A percentile compares a stretch with the other conserved stretches of the same genome.
phyloP scores from a whole-genome alignment of 2,329 filamentous ascomycete genomes.

The Scortechinia acanthostroma region DNA sequence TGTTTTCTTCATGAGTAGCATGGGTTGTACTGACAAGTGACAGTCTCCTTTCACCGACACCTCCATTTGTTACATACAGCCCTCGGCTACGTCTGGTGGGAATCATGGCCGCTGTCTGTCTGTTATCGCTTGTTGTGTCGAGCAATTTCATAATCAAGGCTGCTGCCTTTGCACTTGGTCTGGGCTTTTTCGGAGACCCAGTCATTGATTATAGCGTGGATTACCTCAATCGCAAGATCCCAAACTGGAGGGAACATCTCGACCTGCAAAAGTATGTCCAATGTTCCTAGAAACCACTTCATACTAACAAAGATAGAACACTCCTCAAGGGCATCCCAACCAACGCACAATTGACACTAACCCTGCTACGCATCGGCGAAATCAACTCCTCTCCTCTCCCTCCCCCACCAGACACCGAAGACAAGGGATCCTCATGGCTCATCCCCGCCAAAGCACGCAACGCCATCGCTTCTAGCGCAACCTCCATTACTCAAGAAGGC shows the following conservation, averaged over 20 bases:
- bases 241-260: conserved; percentile 9
- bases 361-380: conserved; percentile 74
- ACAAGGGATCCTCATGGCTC: not conserved
- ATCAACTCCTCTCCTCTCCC: conserved; percentile 74
- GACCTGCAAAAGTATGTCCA: conserved; percentile 13
- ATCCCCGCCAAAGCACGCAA: not conserved
- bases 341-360: conserved; percentile 77
- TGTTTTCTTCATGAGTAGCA: conserved; percentile 3
- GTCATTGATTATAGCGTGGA: conserved; percentile 52
- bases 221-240: conserved; percentile 43
- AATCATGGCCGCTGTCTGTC: conserved; percentile 40
- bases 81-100: conserved; percentile 46
- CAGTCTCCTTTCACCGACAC: conserved; percentile 53
- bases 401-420: conserved; percentile 30
- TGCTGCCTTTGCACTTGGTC: conserved; percentile 59
- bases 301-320: conserved; percentile 51
- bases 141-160: conserved; percentile 59
- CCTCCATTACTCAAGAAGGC: not conserved
- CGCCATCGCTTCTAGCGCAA: no score
- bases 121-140: conserved; percentile 41
- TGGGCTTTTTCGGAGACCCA: conserved; percentile 76
- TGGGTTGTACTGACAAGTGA: conserved; percentile 3
- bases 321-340: conserved; percentile 77
- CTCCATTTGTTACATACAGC: conserved; percentile 46
- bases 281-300: conserved; percentile 57